Conservation (phyloP, 306 rosid species). For the Sophora flavescens region DNA sequence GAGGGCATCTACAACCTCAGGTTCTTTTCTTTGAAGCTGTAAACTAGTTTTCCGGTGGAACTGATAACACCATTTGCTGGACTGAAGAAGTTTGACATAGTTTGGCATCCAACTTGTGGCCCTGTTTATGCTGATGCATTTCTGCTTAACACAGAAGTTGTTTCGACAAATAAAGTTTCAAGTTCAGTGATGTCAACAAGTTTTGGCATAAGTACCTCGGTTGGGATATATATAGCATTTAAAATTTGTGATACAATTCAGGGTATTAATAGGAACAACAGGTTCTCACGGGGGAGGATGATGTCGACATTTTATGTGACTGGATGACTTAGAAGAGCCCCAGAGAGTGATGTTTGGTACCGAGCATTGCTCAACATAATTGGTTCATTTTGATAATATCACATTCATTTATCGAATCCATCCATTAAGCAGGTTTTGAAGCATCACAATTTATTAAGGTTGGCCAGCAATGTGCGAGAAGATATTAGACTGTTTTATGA, state of each 20-base stretch:
- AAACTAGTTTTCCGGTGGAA: constrained; percentile 67
- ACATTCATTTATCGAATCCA: constrained; percentile 54
- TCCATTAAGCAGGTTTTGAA: constrained; percentile 61
- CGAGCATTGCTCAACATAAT: constrained; percentile 30
- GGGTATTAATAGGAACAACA: constrained; percentile 53
- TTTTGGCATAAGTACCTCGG: constrained; percentile 54
- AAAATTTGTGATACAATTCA: constrained; percentile 58
- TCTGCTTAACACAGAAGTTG: constrained; percentile 51
- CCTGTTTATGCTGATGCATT: constrained; percentile 49
- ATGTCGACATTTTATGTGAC: constrained; percentile 47
- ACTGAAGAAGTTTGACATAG: constrained; percentile 50
- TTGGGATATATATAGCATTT: constrained; percentile 53
- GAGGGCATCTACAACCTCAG: constrained; percentile 96
- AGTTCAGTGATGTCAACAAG: constrained; percentile 49
- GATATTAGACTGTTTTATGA: constrained; percentile 39
- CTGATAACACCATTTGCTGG: constrained; percentile 46
- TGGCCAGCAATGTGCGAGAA: constrained; percentile 51
- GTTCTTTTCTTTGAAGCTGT: constrained; percentile 97
- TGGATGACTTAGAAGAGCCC: constrained; percentile 53
- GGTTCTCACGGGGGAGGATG: constrained; percentile 50
- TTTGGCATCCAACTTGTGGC: constrained; percentile 51
- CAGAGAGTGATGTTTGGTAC: constrained; percentile 48
- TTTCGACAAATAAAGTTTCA: constrained; percentile 48
- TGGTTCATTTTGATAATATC: constrained; percentile 47
- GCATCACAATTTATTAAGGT: constrained; percentile 29